phyloP scores from a whole-genome alignment of 2,329 filamentous ascomycete genomes.

The Grosmannia clavigera region DNA sequence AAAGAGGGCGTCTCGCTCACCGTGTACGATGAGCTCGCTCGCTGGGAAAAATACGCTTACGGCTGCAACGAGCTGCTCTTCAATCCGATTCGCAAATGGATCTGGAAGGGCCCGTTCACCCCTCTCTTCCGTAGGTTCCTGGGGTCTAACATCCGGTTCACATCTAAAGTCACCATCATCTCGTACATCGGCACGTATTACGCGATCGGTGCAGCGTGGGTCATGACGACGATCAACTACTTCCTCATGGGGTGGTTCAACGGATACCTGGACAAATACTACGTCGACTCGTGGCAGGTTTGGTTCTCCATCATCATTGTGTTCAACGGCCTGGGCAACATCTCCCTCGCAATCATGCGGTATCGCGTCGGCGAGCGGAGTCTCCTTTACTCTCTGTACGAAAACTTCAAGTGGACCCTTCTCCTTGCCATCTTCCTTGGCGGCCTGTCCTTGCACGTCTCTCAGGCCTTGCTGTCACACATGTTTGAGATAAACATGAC shows the following conservation, averaged over 20 bases:
- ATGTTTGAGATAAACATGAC: slow-evolving; percentile 80
- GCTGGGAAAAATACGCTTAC: slow-evolving; percentile 82
- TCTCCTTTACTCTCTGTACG: slow-evolving; percentile 42
- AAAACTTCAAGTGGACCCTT: slow-evolving; percentile 63
- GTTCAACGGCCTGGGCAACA: slow-evolving; percentile 63
- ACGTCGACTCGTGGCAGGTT: slow-evolving; percentile 65
- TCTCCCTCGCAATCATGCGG: slow-evolving; percentile 59
- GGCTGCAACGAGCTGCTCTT: slow-evolving; percentile 76
- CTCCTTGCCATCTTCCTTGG: slow-evolving; percentile 72
- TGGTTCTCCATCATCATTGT: slow-evolving; percentile 73
- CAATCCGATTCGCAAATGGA: slow-evolving; percentile 63
- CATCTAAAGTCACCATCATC: slow-evolving; percentile 63
- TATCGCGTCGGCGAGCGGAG: slow-evolving; percentile 55
- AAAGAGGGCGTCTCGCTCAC: slow-evolving; percentile 76
- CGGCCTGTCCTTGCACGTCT: slow-evolving; percentile 69
- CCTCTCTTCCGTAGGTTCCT: slow-evolving; percentile 66
- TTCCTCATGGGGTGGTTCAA: slow-evolving; percentile 68
- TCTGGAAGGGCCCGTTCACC: slow-evolving; percentile 63
- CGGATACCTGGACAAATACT: slow-evolving; percentile 68
- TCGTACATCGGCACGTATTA: slow-evolving; percentile 74
- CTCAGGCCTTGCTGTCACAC: slow-evolving; percentile 65
- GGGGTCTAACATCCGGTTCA: slow-evolving; percentile 59
- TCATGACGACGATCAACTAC: slow-evolving; percentile 62
- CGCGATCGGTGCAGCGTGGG: slow-evolving; percentile 63
- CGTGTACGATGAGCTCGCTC: slow-evolving; percentile 71